Evolutionary conservation across 805 yeast species (phyloP).

Genomic region (Wickerhamiella occidentalis): DNA sequence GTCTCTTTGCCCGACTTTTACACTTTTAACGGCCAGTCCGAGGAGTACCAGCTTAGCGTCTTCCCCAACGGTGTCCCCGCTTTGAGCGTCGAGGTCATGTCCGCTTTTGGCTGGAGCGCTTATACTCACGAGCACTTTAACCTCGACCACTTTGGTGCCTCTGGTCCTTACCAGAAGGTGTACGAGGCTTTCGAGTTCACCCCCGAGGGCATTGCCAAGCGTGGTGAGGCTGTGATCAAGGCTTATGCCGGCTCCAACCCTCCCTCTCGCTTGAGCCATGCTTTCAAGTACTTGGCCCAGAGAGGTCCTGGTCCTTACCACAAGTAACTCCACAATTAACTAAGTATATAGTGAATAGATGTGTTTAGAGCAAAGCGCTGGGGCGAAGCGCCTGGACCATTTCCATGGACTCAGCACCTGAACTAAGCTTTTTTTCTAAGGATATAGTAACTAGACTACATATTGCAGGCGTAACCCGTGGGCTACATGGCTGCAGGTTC

Average conservation of each 20-base stretch:
- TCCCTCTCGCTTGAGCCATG: slow-evolving; percentile 57
- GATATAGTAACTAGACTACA: too few relatives aligned
- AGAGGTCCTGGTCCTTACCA: slow-evolving; percentile 24
- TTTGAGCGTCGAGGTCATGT: slow-evolving; percentile 84
- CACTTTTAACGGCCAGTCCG: slow-evolving; percentile 75
- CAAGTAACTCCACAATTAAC: background rate
- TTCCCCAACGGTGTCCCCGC: slow-evolving; percentile 93
- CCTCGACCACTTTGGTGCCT: slow-evolving; percentile 90
- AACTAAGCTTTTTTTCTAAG: too few relatives aligned
- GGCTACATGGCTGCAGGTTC: too few relatives aligned
- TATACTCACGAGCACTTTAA: slow-evolving; percentile 96
- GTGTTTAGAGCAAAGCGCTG: too few relatives aligned
- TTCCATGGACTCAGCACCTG: too few relatives aligned
- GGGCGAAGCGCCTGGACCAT: too few relatives aligned
- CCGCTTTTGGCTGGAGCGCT: slow-evolving; percentile 85
- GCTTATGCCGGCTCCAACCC: slow-evolving; percentile 66
- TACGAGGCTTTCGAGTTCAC: slow-evolving; percentile 84
- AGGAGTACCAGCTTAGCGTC: slow-evolving; percentile 70
- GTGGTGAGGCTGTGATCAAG: slow-evolving; percentile 65
- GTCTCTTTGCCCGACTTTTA: slow-evolving; percentile 89
- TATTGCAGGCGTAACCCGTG: too few relatives aligned
- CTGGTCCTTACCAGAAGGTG: slow-evolving; percentile 76
- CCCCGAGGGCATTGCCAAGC: slow-evolving; percentile 80
- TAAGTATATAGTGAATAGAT: background rate
- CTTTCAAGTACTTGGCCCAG: slow-evolving; percentile 22